Evolutionary conservation across 139 green algal species (phyloP), one percentile per base, ranked within the genome.

Genomic region (Haematococcus sp.): DNA sequence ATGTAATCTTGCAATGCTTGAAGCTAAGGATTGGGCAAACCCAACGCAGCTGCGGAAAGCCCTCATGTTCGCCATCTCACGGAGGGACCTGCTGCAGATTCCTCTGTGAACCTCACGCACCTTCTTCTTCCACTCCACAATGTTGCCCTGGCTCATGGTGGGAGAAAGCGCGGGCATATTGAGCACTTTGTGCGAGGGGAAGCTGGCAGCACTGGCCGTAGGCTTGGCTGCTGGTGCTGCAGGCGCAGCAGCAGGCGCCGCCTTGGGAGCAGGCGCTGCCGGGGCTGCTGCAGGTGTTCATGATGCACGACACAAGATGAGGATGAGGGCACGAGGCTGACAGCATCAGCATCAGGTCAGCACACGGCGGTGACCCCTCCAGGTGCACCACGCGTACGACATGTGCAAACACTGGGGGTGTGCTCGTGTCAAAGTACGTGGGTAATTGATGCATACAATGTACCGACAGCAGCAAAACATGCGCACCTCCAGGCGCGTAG

Each of bases 131-230:
- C 95, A 99, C 17, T 84, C 66, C 44, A 92, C 75, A 59, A 99
- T 95, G 81, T 96, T 98, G 46, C 95, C 95, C 59, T 84, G 69
- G 40, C 76, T 92, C 94, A 98, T 98, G 30, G 94, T 98, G 32
- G 94, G 94, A 15, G 91, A 97, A 35, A 98, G 83, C 11, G 94
- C 80, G 1, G 94, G 94, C 94, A 98, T 98, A 0, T 81, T 77
- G 44, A 98, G 72, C 44, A 91, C 76, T 56, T 89, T 79, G 65
- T 90, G 83, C 16, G 84, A 28, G 2, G 84, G 86, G 25, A 82
- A 83, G 63, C 32, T 22, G 71, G 70, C 27, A 49, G 11, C 11
- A 17, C 25, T n/a, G 30, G 49, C 1, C 28, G 4, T 54, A 1
- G 35, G 19, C 23, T n/a, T 31, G 44, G 60, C 52, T 43, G 59